Base-by-base conservation (phyloP, 1,284 basidiomycete genomes). In the Fomitopsis schrenkii region DNA sequence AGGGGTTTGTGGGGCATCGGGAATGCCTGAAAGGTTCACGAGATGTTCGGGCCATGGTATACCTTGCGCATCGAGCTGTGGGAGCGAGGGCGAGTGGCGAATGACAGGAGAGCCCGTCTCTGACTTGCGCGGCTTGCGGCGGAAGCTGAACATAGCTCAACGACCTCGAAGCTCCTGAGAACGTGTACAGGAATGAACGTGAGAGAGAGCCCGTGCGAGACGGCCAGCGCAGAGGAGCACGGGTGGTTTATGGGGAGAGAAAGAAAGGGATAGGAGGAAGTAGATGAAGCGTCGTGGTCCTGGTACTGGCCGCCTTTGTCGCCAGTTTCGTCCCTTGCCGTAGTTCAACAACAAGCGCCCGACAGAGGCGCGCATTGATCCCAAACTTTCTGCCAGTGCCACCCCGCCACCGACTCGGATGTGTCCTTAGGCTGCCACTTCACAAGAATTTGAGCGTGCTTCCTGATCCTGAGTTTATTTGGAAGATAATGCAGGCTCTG, bases 41-140 rank as follows among this genome's bases (percentile, higher is more conserved):
- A 93, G 82, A 72, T 86, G 81, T 74, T 87, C 86, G 30, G 91
- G 91, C 91, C 91, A 93, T 61, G 88, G 85, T 54, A 92, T 88
- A 40, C 85, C 87, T 67, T 86, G 85, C 46, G 86, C 80, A 50
- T 79, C 80, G 67, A 93, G 82, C 69, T 90, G 83, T 58, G 91
- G 91, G 45, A 93, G 81, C 42, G 90, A 92, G 12, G 90, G 88
- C 36, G 88, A 90, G 22, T 83, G 78, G 67, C 82, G 80, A 64
- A 87, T 79, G 62, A 74, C 71, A 42, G 80, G 75, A 42, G 76
- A 65, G 64, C 78, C 79, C 66, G 79, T 67, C 70, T 80, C 76
- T 74, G 83, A 74, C 66, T 74, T 77, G 60, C 67, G 67, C 62
- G 71, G 69, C 73, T 85, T 89, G 66, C 89, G 83, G 63, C 90